phyloP scores from a whole-genome alignment of 148 eudicot species.

The Vaccinium myrtillus region DNA sequence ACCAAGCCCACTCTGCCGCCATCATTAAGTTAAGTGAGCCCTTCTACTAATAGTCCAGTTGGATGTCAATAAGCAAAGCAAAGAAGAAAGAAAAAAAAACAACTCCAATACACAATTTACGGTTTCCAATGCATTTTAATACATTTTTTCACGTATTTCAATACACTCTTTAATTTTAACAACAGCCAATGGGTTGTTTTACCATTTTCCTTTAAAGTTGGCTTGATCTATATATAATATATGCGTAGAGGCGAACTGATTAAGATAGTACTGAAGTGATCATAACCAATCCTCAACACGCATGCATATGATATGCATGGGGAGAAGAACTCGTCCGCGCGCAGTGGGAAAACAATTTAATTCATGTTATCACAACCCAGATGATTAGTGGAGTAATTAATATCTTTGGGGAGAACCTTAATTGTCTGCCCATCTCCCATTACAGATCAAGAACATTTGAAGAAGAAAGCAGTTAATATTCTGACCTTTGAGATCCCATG shows the following conservation, averaged over 20 bases:
- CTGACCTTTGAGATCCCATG: conserved; percentile 97
- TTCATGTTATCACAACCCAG: background rate
- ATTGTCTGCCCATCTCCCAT: background rate
- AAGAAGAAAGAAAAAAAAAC: too few relatives aligned
- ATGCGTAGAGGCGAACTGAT: background rate
- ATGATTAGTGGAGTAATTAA: background rate
- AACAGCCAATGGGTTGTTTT: too few relatives aligned
- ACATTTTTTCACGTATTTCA: too few relatives aligned
- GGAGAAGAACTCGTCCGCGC: background rate
- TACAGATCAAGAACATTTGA: background rate
- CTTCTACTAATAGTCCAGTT: too few relatives aligned
- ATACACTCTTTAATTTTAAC: too few relatives aligned
- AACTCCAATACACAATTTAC: too few relatives aligned
- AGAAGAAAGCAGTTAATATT: background rate
- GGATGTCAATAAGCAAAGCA: too few relatives aligned
- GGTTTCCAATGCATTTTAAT: too few relatives aligned
- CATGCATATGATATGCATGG: background rate
- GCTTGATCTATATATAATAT: background rate
- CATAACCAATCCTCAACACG: background rate
- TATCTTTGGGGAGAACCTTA: background rate
- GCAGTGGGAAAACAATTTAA: background rate
- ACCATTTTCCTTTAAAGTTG: background rate
- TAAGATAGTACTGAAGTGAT: background rate
- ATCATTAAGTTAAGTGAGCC: too few relatives aligned
- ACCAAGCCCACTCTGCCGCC: too few relatives aligned